phyloP scores from a whole-genome alignment of 176 grass and related monocot genomes.

The Ensete ventricosum region DNA sequence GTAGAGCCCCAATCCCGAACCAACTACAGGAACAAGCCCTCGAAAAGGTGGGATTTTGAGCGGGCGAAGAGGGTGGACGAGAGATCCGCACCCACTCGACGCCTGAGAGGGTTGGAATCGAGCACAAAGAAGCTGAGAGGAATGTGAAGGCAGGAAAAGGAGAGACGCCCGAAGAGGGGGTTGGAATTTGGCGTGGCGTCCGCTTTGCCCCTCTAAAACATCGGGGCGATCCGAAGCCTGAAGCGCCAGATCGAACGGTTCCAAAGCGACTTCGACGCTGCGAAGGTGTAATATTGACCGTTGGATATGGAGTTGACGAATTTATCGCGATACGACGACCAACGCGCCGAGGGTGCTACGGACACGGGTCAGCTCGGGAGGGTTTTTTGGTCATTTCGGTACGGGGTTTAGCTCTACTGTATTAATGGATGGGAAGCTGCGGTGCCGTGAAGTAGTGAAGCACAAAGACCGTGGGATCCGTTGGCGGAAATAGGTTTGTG shows the following conservation, averaged over 20 bases:
- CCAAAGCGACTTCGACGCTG: not conserved
- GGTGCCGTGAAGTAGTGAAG: too few species aligned
- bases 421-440: too few species aligned
- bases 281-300: not conserved
- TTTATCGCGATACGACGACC: too few species aligned
- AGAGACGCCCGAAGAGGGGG: not conserved
- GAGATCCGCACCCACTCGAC: not conserved
- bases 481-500: too few species aligned
- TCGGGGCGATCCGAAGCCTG: not conserved
- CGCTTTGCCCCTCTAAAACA: not conserved
- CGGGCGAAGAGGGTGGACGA: not conserved
- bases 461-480: too few species aligned
- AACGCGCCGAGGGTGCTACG: too few species aligned
- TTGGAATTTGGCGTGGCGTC: slow-evolving; percentile 1
- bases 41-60: not conserved
- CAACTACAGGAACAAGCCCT: not conserved
- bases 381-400: too few species aligned
- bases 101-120: not conserved
- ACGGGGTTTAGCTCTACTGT: too few species aligned
- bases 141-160: not conserved
- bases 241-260: too few species aligned
- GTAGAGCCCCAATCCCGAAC: not conserved
- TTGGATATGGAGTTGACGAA: too few species aligned
- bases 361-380: too few species aligned
- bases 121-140: not conserved